Conservation (phyloP, 306 rosid species). For the Prunus dulcis region DNA sequence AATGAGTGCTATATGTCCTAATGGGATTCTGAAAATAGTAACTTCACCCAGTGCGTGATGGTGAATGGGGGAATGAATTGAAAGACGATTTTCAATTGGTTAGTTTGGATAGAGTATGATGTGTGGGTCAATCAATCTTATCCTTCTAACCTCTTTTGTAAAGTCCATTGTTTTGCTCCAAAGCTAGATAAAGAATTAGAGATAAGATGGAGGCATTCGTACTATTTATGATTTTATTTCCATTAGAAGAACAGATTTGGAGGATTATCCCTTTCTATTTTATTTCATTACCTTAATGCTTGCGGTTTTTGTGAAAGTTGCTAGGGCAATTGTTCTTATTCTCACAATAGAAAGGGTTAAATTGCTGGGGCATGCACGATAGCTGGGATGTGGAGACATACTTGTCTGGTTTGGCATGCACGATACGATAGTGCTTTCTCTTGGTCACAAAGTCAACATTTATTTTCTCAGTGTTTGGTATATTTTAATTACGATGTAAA, state of each 20-base stretch:
- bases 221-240: conserved; percentile 4
- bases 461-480: background rate
- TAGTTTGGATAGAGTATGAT: conserved; percentile 4
- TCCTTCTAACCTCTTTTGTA: conserved; percentile 21
- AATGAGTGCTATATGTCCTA: background rate
- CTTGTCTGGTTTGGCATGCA: conserved; percentile 2
- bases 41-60: background rate
- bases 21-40: background rate
- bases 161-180: conserved; percentile 7
- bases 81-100: background rate
- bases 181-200: conserved; percentile 23
- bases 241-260: background rate
- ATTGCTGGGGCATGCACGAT: background rate
- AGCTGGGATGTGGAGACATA: background rate
- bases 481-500: background rate
- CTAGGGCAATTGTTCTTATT: background rate
- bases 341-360: background rate
- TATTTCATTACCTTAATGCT: background rate
- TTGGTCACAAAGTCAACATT: background rate
- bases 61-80: background rate
- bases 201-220: background rate
- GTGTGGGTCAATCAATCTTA: conserved; percentile 33
- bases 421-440: background rate
- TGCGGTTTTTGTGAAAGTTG: background rate
- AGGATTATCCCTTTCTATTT: conserved; percentile 12